These are phyloP conservation scores for Claviceps humidiphila DNA, from an alignment of 2,329 filamentous ascomycete species.

Conservation along the genomic window DNA sequence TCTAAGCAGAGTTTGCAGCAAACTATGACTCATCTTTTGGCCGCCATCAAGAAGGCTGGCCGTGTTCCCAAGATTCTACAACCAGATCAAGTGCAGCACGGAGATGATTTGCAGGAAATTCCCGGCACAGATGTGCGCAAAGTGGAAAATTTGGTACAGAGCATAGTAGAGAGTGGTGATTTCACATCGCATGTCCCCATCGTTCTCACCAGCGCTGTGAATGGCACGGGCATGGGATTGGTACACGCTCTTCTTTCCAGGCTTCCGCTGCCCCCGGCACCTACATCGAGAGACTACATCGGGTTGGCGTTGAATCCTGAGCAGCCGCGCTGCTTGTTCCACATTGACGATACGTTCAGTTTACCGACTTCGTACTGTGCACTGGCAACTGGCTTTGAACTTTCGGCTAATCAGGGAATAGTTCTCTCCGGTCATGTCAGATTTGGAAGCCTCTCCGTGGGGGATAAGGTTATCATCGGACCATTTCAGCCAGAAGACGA, in stretches of 20 bases:
- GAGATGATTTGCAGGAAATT: constrained; percentile 45
- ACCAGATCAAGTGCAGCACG: constrained; percentile 32
- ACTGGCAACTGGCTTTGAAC: constrained; percentile 8
- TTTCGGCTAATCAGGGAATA: constrained; percentile 37
- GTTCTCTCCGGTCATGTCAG: constrained; percentile 77
- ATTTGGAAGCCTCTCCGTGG: constrained; percentile 64
- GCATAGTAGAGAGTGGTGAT: constrained; percentile 30
- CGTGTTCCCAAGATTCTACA: constrained; percentile 63
- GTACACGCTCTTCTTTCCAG: constrained; percentile 69
- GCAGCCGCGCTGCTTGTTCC: constrained; percentile 57
- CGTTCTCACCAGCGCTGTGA: constrained; percentile 74
- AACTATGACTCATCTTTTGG: constrained; percentile 60
- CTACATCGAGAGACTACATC: constrained; percentile 40
- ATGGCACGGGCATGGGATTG: constrained; percentile 67
- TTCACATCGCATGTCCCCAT: constrained; percentile 58
- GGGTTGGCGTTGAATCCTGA: constrained; percentile 43
- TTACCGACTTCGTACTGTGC: constrained; percentile 46
- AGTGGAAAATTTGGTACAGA: constrained; percentile 40
- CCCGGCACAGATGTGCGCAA: constrained; percentile 42
- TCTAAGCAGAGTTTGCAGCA: constrained; percentile 57
- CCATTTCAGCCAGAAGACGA: constrained; percentile 55
- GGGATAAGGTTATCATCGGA: constrained; percentile 65
- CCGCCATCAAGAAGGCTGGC: constrained; percentile 62
- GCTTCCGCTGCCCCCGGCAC: constrained; percentile 53
- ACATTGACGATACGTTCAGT: constrained; percentile 82